Base-by-base conservation (phyloP, 129 eudicot genomes). In the Chrysanthemum makinoi region DNA sequence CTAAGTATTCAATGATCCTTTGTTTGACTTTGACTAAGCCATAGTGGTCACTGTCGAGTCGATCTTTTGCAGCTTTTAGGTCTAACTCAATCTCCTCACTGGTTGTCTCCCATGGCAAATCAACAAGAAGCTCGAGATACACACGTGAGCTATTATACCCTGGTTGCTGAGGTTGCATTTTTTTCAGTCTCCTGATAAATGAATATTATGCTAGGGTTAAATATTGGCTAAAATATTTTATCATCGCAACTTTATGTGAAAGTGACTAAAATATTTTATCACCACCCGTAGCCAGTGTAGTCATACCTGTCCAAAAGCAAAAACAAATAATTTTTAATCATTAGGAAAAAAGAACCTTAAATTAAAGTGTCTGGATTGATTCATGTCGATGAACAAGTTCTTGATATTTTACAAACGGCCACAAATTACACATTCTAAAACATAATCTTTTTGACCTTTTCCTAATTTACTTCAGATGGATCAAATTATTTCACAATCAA, bases 91-190 rank as follows among this genome's bases (percentile, higher is more conserved):
- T 78, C 74, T 89, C 98, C 79, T 89, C 95, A 57, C 95, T 89
- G 72, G 87, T 86, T 50, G 86, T 92, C 73, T 81, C 86, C 96
- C 98, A 92, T 63, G 96, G 98, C 58, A 92, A 94, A 68, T 92
- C 98, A 58, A 95, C 95, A 85, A 92, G 96, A 77, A 87, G 88
- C 65, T 92, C 98, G 70, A 92, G 86, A 77, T 92, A 92, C 35
- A 89, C 95, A 44, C 96, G 95, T 15, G 96, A 89, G 80, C 98
- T 92, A 54, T 85, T 89, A 66, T 89, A 92, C 48, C 96, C 98
- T 54, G 96, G 98, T 87, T 89, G 98, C 77, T 89, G 96, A 74
- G 98, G 95, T 85, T 92, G 98, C 98, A 92, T 92, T 75, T 89
- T 92, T 77, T 92, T 92, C 17, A 92, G 88, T 77, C 95, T 87